Percentiles rank a stretch among this genome's conserved stretches.
These are phyloP conservation scores for Botrytis elliptica DNA, from an alignment of 2,329 filamentous ascomycete species.

Conservation along the genomic window DNA sequence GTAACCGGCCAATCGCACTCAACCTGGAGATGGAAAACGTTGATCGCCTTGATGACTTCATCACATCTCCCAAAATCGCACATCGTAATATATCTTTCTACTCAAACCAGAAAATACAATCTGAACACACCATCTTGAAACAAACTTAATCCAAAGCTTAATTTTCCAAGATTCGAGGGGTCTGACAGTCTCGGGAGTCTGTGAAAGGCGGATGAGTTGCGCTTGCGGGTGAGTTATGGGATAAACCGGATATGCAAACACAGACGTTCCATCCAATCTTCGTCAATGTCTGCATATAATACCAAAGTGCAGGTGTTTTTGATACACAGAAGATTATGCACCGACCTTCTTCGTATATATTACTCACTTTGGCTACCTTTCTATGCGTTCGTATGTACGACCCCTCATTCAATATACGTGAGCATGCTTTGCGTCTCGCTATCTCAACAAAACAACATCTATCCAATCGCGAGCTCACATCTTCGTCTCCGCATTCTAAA, in stretches of 20 bases:
- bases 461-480: neutral
- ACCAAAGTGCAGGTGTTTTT: neutral
- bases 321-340: neutral
- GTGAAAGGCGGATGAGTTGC: constrained; percentile 1
- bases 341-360: neutral
- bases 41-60: neutral
- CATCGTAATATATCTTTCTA: constrained; percentile 1
- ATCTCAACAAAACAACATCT: constrained; percentile 8
- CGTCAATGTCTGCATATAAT: neutral
- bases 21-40: neutral
- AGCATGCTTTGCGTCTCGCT: neutral
- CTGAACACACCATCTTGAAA: neutral
- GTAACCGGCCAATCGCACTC: neutral
- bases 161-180: neutral
- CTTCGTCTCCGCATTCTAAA: neutral
- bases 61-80: neutral
- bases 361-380: neutral
- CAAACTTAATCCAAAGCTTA: neutral
- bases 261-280: neutral
- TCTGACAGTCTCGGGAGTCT: neutral
- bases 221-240: neutral
- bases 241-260: constrained; percentile 4
- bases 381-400: neutral
- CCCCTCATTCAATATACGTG: neutral
- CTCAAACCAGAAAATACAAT: neutral